Evolutionary conservation across 2,329 filamentous ascomycete genomes (phyloP).

Genomic region (Aspergillus tubingensis): DNA sequence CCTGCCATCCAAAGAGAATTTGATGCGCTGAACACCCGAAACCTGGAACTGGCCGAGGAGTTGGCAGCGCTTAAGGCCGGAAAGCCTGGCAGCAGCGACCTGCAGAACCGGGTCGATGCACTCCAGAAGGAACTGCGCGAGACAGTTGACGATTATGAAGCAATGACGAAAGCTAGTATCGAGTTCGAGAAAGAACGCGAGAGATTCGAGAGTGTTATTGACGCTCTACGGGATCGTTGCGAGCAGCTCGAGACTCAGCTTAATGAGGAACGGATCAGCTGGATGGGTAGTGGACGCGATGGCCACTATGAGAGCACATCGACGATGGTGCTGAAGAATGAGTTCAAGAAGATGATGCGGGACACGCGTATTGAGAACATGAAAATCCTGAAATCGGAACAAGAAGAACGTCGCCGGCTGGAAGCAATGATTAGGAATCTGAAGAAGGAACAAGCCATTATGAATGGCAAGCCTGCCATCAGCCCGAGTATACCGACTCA

Average conservation of each 20-base stretch:
- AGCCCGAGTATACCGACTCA: conserved; percentile 38
- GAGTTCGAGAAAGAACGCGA: conserved; percentile 72
- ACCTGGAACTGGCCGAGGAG: conserved; percentile 50
- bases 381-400: conserved; percentile 66
- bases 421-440: conserved; percentile 61
- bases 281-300: conserved; percentile 57
- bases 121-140: conserved; percentile 67
- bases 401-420: conserved; percentile 69
- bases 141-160: conserved; percentile 70
- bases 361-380: conserved; percentile 68
- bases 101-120: conserved; percentile 52
- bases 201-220: conserved; percentile 63
- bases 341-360: conserved; percentile 81
- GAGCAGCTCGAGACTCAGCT: conserved; percentile 65
- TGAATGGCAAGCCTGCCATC: conserved; percentile 35
- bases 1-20: conserved; percentile 62
- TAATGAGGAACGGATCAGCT: conserved; percentile 67
- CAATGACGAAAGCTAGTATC: conserved; percentile 68
- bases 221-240: conserved; percentile 63
- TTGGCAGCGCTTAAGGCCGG: conserved; percentile 46
- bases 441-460: conserved; percentile 43
- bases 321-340: conserved; percentile 68
- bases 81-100: conserved; percentile 37
- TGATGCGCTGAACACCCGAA: conserved; percentile 55
- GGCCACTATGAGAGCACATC: conserved; percentile 60